Percentiles rank a stretch among this genome's conserved stretches.
phyloP scores from a whole-genome alignment of 257 asterid species.

The Anisodus acutangulus region DNA sequence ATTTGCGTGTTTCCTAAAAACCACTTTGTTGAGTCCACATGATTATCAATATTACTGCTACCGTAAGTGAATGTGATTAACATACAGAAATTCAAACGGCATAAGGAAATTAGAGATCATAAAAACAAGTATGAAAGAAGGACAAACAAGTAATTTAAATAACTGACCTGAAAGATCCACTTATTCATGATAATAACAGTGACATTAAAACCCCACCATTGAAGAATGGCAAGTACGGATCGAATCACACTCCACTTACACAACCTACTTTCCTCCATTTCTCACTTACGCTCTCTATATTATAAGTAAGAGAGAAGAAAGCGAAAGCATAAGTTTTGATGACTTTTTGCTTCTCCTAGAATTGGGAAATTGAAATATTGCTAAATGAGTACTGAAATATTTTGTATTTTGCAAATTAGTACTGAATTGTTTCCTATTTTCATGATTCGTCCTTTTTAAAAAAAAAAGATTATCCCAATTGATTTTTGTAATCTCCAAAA shows the following conservation, averaged over 20 bases:
- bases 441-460: too few relatives aligned
- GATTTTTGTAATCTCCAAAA: too few relatives aligned
- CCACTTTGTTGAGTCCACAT: neutral
- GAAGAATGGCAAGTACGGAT: constrained; percentile 48
- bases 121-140: neutral
- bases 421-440: too few relatives aligned
- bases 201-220: constrained; percentile 60
- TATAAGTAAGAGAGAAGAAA: neutral
- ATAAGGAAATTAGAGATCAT: neutral
- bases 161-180: constrained; percentile 53
- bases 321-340: neutral
- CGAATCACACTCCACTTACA: constrained; percentile 46
- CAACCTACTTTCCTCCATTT: constrained; percentile 46
- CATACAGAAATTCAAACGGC: neutral
- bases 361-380: neutral
- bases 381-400: too few relatives aligned
- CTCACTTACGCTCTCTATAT: neutral
- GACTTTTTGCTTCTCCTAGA: neutral
- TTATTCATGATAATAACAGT: constrained; percentile 59
- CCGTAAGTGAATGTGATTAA: neutral
- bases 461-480: too few relatives aligned
- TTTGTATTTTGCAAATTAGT: neutral
- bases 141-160: neutral
- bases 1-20: neutral
- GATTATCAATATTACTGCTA: neutral